Base-by-base conservation (phyloP, 495 filamentous ascomycete species). In the Penicillium manginii region DNA sequence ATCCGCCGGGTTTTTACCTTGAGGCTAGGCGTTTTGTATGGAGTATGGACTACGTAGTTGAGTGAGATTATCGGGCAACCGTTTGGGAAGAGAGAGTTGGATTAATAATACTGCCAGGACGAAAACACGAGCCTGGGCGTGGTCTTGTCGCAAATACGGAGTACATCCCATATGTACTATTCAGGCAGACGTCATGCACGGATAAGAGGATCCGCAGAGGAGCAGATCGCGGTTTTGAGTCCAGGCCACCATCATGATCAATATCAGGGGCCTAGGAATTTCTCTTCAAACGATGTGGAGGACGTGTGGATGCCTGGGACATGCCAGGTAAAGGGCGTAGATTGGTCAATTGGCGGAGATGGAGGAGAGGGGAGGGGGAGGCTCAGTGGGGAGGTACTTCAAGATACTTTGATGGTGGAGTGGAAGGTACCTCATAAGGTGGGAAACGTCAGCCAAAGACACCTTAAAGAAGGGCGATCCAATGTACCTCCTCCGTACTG, bases 321-420 rank as follows among this genome's bases (percentile, higher is more conserved):
- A 60, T 50, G 21, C 59, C 58, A 57, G 42, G n/a, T 8, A 35
- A 18, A 12, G 19, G 31, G 32, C 2, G n/a, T 4, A 14, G 48
- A 68, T 68, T 65, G 57, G 65, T 3, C 65, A 68, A 68, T 65
- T 48, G 15, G 15, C 9, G 17, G 15, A 19, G 35, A 43, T n/a
- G 39, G n/a, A 4, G 39, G 18, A 4, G n/a, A 15, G 18, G 40
- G 39, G n/a, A 4, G 39, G 18, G n/a, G n/a, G 39, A 42, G 39
- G 11, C 39, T 11, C 39, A 15, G 39, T 17, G 14, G 39, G 40
- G 17, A 43, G 40, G 40, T 43, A 43, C 40, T 43, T 43, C n/a
- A 18, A 4, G 17, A n/a, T 39, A 39, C 35, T 39, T 39, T 9
- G 1, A 8, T 29, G 26, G 26, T 29, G 23, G 23, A 6, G 23